Percentiles rank a stretch among this genome's conserved stretches.
Evolutionary conservation across 192 early-diverging fungal genomes (phyloP).

Genomic region (Mortierella alpina): DNA sequence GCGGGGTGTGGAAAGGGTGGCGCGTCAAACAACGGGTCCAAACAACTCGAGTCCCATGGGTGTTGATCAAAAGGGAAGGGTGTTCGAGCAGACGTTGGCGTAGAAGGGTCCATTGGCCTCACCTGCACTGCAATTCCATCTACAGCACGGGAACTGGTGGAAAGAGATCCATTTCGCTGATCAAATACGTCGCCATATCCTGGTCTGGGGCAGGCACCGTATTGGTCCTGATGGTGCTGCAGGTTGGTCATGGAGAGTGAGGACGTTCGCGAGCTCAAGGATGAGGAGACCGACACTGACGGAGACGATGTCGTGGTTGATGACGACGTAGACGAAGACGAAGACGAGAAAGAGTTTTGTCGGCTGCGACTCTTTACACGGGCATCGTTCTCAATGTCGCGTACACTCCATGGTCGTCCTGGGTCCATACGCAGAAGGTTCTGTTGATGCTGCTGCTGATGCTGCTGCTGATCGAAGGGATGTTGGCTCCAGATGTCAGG

Average conservation of each 20-base stretch:
- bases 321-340: background rate
- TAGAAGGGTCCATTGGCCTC: no score
- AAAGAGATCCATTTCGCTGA: background rate
- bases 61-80: no score
- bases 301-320: background rate
- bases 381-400: constrained; percentile 46
- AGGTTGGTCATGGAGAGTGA: background rate
- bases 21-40: no score
- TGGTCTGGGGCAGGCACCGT: background rate
- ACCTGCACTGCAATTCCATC: no score
- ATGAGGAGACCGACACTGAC: background rate
- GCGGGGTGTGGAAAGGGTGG: no score
- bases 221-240: background rate
- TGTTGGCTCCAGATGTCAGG: background rate
- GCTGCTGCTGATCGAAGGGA: background rate
- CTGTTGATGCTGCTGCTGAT: constrained; percentile 13
- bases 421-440: constrained; percentile 15
- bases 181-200: background rate
- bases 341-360: constrained; percentile 23
- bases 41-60: no score
- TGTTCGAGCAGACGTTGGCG: no score
- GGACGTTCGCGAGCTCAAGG: background rate
- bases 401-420: constrained; percentile 32
- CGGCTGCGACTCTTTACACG: constrained; percentile 40
- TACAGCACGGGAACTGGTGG: constrained; percentile 3